Conservation (phyloP, 2,329 filamentous ascomycete genomes). For the Niveomyces coronatus region DNA sequence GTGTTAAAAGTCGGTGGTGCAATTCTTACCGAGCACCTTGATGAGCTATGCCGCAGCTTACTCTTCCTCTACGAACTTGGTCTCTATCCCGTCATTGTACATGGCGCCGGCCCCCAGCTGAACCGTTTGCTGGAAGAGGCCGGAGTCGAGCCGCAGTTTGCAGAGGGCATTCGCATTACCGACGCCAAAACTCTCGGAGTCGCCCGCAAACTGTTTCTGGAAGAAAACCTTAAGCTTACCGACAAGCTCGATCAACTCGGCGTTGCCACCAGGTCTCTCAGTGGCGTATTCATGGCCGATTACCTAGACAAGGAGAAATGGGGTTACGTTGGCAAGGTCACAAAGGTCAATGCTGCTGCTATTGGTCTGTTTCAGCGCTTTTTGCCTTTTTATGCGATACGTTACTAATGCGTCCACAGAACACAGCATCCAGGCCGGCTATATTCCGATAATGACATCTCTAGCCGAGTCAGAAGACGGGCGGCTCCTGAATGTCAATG, state of each 20-base stretch:
- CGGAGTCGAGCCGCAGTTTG: constrained; percentile 88
- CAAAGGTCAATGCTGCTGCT: constrained; percentile 81
- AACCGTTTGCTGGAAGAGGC: constrained; percentile 85
- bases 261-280: constrained; percentile 80
- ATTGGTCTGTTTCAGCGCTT: no score
- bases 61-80: constrained; percentile 92
- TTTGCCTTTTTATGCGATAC: no score
- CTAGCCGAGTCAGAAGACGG: constrained; percentile 92
- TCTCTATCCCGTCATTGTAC: constrained; percentile 88
- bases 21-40: constrained; percentile 87
- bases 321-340: constrained; percentile 92
- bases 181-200: constrained; percentile 90
- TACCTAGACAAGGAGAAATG: constrained; percentile 96
- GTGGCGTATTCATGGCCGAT: constrained; percentile 83
- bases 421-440: constrained; percentile 80
- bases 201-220: constrained; percentile 83
- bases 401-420: constrained; percentile 85
- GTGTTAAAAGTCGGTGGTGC: constrained; percentile 98
- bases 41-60: constrained; percentile 80
- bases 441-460: constrained; percentile 86
- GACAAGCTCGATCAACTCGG: constrained; percentile 84
- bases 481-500: constrained; percentile 93
- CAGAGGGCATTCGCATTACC: constrained; percentile 91
- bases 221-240: constrained; percentile 89
- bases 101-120: constrained; percentile 89